These are phyloP conservation scores for Diaporthe ampelina DNA, from an alignment of 2,329 filamentous ascomycete species.

Conservation along the genomic window DNA sequence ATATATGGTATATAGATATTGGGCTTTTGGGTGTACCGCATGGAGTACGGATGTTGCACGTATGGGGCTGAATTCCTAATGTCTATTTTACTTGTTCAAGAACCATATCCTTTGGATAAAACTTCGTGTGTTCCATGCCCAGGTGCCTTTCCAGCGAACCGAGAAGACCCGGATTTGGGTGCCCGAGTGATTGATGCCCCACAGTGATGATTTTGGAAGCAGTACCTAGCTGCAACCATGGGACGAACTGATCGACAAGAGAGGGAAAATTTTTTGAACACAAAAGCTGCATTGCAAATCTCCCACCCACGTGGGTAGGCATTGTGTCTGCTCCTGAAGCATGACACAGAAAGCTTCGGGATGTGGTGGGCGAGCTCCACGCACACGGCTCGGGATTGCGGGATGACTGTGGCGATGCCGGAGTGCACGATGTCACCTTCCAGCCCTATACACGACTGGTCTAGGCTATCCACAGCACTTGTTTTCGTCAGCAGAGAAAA, in stretches of 20 bases:
- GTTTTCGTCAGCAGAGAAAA: conserved; percentile 1
- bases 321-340: not conserved
- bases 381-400: not conserved
- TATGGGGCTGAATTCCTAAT: conserved; percentile 20
- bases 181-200: not conserved
- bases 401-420: conserved; percentile 2
- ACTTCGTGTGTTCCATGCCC: not conserved
- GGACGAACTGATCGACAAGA: not conserved
- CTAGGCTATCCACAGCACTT: too few species aligned
- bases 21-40: not conserved
- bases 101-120: conserved; percentile 10
- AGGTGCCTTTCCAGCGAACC: not conserved
- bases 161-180: not conserved
- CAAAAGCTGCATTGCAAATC: conserved; percentile 1
- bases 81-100: conserved; percentile 25
- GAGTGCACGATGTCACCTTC: not conserved
- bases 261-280: not conserved
- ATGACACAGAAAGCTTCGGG: not conserved
- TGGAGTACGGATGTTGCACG: conserved; percentile 15
- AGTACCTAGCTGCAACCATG: not conserved
- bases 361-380: conserved; percentile 9
- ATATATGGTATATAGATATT: conserved; percentile 20
- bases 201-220: not conserved
- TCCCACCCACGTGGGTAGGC: not conserved
- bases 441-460: not conserved